These are phyloP conservation scores for Solanum hybrid DNA, from an alignment of 305 asterid genomes.

Conservation along the genomic window DNA sequence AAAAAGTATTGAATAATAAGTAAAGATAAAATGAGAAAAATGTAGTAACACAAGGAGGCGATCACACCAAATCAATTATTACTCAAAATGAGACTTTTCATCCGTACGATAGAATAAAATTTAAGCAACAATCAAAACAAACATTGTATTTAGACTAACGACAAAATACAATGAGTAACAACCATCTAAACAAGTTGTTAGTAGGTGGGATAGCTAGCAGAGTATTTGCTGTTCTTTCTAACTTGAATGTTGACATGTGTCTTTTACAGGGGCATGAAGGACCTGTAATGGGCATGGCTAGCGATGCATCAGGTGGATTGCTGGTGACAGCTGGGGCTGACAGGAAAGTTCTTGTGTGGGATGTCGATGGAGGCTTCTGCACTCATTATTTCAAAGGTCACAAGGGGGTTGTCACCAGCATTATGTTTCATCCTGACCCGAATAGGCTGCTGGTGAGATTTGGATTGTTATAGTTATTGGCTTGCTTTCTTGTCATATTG, in stretches of 20 bases:
- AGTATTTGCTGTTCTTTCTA: background rate
- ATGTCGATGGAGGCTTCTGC: constrained; percentile 89
- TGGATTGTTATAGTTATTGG: background rate
- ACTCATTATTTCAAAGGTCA: constrained; percentile 96
- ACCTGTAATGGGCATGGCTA: constrained; percentile 86
- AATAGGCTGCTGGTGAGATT: constrained; percentile 60
- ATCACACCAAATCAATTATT: background rate
- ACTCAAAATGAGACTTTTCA: background rate
- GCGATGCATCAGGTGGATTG: constrained; percentile 92
- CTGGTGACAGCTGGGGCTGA: constrained; percentile 97
- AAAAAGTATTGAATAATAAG: background rate
- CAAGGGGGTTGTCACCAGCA: constrained; percentile 79
- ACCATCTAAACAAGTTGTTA: background rate
- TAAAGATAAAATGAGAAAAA: background rate
- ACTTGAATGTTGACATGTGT: background rate
- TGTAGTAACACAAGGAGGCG: background rate
- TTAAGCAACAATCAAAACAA: background rate
- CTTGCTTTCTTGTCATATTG: background rate
- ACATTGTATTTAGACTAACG: background rate
- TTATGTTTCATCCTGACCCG: constrained; percentile 78
- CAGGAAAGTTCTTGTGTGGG: constrained; percentile 94
- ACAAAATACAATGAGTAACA: background rate
- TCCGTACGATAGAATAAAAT: background rate
- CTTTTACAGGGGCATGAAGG: constrained; percentile 87
- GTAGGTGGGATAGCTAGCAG: background rate